These are phyloP conservation scores for Pholiota adiposa DNA, from an alignment of 1,284 basidiomycete genomes.

Conservation along the genomic window DNA sequence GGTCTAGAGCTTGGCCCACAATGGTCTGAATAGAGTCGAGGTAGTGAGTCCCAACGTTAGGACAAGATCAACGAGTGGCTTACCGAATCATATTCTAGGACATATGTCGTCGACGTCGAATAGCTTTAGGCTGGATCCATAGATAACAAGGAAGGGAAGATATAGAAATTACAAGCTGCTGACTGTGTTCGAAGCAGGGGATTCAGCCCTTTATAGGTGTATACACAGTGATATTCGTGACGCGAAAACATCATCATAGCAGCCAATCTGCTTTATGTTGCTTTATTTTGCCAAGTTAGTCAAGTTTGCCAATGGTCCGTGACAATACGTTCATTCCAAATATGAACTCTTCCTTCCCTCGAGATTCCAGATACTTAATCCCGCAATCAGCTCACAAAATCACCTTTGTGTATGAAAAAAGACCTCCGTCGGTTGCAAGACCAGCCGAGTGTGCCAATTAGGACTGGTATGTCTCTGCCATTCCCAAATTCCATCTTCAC, in stretches of 20 bases:
- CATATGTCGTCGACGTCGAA: neutral
- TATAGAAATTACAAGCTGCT: too few relatives aligned
- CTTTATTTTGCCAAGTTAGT: conserved; percentile 7
- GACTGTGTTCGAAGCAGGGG: neutral
- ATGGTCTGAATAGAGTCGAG: neutral
- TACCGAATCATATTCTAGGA: neutral
- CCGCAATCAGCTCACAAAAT: conserved; percentile 1
- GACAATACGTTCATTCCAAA: neutral
- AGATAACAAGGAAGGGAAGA: neutral
- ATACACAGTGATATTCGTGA: neutral
- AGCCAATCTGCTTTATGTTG: neutral
- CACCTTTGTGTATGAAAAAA: neutral
- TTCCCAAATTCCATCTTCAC: neutral
- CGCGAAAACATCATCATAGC: neutral
- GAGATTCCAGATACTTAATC: conserved; percentile 3
- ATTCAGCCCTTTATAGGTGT: neutral
- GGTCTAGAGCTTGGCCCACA: neutral
- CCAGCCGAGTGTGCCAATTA: neutral
- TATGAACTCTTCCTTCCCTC: neutral
- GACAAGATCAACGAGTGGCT: neutral
- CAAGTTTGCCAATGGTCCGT: neutral
- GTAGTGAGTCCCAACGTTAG: neutral
- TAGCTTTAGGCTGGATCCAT: neutral
- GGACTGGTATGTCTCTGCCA: neutral
- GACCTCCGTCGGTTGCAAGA: too few relatives aligned